Evolutionary conservation across 2,329 filamentous ascomycete species (phyloP), one percentile per base, ranked within the genome.

Genomic region (Penicillium thymicola): DNA sequence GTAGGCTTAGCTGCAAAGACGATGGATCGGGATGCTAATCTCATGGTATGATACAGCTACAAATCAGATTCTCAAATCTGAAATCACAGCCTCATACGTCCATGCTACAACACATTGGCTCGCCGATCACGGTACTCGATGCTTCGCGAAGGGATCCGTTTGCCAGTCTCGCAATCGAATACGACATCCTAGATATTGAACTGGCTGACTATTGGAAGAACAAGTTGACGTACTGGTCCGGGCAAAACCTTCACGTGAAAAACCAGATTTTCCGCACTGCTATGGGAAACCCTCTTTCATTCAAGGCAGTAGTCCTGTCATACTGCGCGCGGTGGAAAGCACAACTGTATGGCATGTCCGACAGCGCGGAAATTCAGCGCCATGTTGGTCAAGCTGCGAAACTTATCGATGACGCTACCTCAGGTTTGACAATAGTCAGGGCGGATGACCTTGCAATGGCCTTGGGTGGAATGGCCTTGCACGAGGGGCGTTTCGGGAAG

Each of bases 181-280:
- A 63, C 3, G 61, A 64, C 16, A 59, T 51, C 5, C 66, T 68
- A n/a, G 70, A 72, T 28, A 58, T 70, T 41, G 68, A 72, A 38
- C 61, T 76, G 41, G 63, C 65, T 4, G 70, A 75, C 43, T 69
- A 66, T 43, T 77, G 73, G 73, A 68, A 63, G 2, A 69, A 62
- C 46, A 72, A 69, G 43, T 62, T 76, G 46, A 66, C 67, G 0
- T 76, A 76, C 54, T 77, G 75, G 75, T 76, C 75, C 9, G 75
- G 75, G 2, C 71, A 74, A 53, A 76, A 76, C 51, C 52, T 59
- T 27, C 64, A 72, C 36, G 60, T 76, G 25, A 77, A 76, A 55
- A 65, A 70, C 11, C 63, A 65, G 10, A 67, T 73, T 8, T 76
- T 75, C 54, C 67, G 65, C 40, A 64, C 66, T 4, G 69, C 73